phyloP scores from a whole-genome alignment of 2,329 filamentous ascomycete genomes.

The Talaromyces sp. region DNA sequence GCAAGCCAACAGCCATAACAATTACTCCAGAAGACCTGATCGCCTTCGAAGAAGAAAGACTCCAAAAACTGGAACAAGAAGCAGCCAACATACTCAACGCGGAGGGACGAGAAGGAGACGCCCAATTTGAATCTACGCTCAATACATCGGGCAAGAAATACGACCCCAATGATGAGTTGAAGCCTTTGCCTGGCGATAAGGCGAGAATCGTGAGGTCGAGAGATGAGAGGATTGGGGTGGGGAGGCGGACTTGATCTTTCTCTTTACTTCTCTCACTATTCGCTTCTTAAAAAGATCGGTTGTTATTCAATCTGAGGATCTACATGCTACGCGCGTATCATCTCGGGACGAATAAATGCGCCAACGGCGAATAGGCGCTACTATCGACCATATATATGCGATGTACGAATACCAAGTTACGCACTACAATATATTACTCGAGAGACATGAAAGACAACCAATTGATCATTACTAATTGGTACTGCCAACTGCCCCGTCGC shows the following conservation, averaged over 20 bases:
- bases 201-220: conserved; percentile 45
- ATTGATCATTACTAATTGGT: not conserved
- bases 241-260: conserved; percentile 12
- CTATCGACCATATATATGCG: not conserved
- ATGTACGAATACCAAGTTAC: not conserved
- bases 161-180: conserved; percentile 50
- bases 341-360: not conserved
- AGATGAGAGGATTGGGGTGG: conserved; percentile 45
- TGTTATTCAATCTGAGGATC: not conserved
- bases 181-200: conserved; percentile 49
- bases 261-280: not conserved
- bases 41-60: conserved; percentile 44
- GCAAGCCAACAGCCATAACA: conserved; percentile 50
- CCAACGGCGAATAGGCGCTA: not conserved
- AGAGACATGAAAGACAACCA: not conserved
- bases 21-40: conserved; percentile 48
- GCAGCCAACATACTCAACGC: conserved; percentile 26
- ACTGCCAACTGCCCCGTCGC: not conserved
- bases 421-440: not conserved
- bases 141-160: conserved; percentile 20
- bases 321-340: not conserved
- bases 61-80: conserved; percentile 27
- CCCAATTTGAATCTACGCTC: conserved; percentile 8
- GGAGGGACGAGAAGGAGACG: conserved; percentile 14
- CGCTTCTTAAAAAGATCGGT: too few relatives aligned